Percentiles rank a stretch among this genome's conserved stretches.
These are phyloP conservation scores for Dioszegia hungarica DNA, from an alignment of 768 basidiomycete genomes.

Conservation along the genomic window DNA sequence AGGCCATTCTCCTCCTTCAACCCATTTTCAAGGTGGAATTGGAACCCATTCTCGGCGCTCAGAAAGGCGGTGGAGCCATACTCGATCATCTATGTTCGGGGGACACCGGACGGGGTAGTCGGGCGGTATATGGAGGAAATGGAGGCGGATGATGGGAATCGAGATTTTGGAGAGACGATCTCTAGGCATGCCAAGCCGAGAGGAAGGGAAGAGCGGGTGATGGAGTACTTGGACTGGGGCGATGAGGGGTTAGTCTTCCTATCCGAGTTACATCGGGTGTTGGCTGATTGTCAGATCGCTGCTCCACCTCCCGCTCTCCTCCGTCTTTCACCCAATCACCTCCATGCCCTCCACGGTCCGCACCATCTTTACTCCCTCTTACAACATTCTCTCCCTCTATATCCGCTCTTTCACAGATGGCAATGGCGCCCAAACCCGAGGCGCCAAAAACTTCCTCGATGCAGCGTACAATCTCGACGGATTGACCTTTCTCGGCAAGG, in stretches of 20 bases:
- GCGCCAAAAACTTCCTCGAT: constrained; percentile 7
- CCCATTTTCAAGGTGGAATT: background rate
- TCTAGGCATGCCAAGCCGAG: constrained; percentile 10
- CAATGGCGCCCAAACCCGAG: constrained; percentile 24
- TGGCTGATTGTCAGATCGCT: constrained; percentile 15
- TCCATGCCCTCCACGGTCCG: constrained; percentile 22
- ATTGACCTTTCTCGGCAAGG: constrained; percentile 20
- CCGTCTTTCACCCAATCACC: constrained; percentile 29
- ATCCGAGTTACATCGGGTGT: background rate
- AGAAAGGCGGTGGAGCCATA: constrained; percentile 23
- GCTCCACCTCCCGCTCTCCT: constrained; percentile 30
- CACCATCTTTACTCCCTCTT: constrained; percentile 18
- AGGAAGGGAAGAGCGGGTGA: constrained; percentile 10
- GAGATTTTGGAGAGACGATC: constrained; percentile 30
- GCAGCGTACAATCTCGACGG: constrained; percentile 20
- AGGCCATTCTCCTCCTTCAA: no score
- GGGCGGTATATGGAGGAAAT: constrained; percentile 44
- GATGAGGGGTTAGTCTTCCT: constrained; percentile 34
- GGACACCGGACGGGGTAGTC: constrained; percentile 34
- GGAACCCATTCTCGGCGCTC: constrained; percentile 25
- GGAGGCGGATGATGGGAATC: constrained; percentile 34
- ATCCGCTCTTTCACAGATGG: constrained; percentile 27
- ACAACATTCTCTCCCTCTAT: constrained; percentile 21
- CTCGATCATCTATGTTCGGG: constrained; percentile 32
- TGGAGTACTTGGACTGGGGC: constrained; percentile 35